Evolutionary conservation across 2,329 filamentous ascomycete species (phyloP).

Genomic region (Paraconiothyrium sp.): DNA sequence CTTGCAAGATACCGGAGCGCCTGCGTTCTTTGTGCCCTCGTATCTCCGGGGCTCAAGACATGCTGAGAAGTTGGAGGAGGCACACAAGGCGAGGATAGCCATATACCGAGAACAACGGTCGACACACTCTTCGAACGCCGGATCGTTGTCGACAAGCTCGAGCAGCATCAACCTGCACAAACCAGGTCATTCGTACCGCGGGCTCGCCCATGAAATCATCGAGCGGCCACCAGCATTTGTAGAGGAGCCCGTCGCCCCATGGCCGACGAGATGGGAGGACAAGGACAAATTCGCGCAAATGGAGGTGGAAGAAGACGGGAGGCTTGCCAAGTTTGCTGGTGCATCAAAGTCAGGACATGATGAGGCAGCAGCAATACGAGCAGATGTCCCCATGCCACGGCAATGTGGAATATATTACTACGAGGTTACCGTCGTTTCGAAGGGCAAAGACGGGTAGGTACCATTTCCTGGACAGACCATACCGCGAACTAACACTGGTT

Average conservation of each 20-base stretch:
- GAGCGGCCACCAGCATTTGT: conserved; percentile 72
- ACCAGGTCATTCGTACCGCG: conserved; percentile 73
- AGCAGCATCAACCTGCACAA: conserved; percentile 69
- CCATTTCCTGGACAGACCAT: conserved; percentile 39
- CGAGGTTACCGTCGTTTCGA: conserved; percentile 74
- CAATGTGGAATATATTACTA: conserved; percentile 96
- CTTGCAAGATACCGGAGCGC: conserved; percentile 44
- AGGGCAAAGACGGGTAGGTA: conserved; percentile 72
- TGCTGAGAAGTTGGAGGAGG: conserved; percentile 77
- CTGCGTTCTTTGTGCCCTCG: conserved; percentile 79
- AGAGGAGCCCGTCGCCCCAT: conserved; percentile 71
- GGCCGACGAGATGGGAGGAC: conserved; percentile 86
- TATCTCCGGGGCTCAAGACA: conserved; percentile 84
- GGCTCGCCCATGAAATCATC: conserved; percentile 83
- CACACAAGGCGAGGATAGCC: conserved; percentile 68
- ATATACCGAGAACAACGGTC: conserved; percentile 56
- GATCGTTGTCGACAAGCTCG: conserved; percentile 63
- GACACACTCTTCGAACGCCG: conserved; percentile 56
- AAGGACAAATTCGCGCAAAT: conserved; percentile 77
- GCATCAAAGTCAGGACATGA: conserved; percentile 65
- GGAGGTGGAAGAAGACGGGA: conserved; percentile 77
- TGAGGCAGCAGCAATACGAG: conserved; percentile 83
- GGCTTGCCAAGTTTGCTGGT: conserved; percentile 72
- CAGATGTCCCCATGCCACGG: conserved; percentile 85
- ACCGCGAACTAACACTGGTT: conserved; percentile 30